phyloP scores from a whole-genome alignment of 108 stramenopile genomes.

The Halocafeteria seosinensis region DNA sequence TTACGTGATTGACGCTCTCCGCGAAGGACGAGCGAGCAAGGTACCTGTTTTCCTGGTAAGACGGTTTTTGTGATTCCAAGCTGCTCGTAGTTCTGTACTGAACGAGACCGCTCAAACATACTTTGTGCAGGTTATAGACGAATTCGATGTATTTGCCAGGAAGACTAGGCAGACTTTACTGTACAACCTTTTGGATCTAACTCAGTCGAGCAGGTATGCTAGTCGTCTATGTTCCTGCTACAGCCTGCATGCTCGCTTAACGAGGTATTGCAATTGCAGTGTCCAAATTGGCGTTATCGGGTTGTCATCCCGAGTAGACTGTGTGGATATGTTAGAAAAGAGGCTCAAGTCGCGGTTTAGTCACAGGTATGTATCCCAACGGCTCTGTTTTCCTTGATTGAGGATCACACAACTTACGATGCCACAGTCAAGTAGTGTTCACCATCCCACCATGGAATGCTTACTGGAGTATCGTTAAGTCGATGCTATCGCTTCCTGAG shows the following conservation, averaged over 20 bases:
- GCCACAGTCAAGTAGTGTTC: no score
- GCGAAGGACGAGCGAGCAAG: not conserved
- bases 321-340: conserved; percentile 14
- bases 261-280: not conserved
- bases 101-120: not conserved
- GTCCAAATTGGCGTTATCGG: conserved; percentile 5
- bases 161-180: conserved; percentile 9
- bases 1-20: conserved; percentile 4
- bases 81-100: no score
- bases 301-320: conserved; percentile 1
- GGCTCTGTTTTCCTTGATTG: no score
- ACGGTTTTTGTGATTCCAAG: no score
- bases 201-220: conserved; percentile 7
- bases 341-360: conserved; percentile 7
- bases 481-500: no score
- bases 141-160: conserved; percentile 7
- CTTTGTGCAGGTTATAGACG: conserved; percentile 14
- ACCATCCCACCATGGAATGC: no score
- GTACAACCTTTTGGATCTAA: conserved; percentile 15
- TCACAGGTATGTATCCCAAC: not conserved
- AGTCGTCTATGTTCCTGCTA: no score
- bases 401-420: no score
- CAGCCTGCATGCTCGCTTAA: not conserved
- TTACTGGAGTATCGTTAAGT: no score
- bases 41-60: no score